Percentiles rank a stretch among this genome's conserved stretches.
Conservation (phyloP, 129 eudicot genomes). For the Tanacetum coccineum region DNA sequence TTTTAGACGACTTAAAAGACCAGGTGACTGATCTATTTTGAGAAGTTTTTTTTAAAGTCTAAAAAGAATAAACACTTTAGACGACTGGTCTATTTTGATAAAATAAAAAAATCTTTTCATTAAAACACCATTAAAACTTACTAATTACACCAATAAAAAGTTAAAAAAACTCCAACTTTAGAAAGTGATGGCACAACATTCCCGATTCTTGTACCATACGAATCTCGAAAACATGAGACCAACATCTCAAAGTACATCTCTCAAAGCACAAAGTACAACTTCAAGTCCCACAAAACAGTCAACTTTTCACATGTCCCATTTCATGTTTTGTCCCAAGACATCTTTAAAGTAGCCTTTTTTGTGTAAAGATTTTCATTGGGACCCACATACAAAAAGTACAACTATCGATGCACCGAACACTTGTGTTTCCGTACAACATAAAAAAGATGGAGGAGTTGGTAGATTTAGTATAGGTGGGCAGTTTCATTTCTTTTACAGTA, state of each 20-base stretch:
- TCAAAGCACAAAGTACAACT: background rate
- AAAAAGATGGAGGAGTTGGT: background rate
- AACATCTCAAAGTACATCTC: background rate
- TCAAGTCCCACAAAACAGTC: background rate
- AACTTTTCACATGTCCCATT: background rate
- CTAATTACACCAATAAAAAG: background rate
- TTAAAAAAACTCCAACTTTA: background rate
- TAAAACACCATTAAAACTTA: too few relatives aligned
- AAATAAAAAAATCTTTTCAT: too few relatives aligned
- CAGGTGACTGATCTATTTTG: too few relatives aligned
- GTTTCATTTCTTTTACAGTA: slow-evolving; percentile 1
- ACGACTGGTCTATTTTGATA: too few relatives aligned
- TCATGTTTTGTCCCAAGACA: background rate
- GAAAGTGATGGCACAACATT: background rate
- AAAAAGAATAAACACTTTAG: too few relatives aligned
- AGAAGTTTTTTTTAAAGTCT: too few relatives aligned
- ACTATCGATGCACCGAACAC: background rate
- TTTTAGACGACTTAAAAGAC: too few relatives aligned
- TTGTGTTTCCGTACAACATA: background rate
- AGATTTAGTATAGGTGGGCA: slow-evolving; percentile 15
- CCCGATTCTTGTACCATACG: background rate
- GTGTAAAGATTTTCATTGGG: slow-evolving; percentile 4
- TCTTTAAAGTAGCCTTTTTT: background rate
- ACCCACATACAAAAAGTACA: background rate
- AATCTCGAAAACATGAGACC: background rate